Base-by-base conservation (phyloP, 2,329 filamentous ascomycete genomes). In the Aureobasidium sp. region DNA sequence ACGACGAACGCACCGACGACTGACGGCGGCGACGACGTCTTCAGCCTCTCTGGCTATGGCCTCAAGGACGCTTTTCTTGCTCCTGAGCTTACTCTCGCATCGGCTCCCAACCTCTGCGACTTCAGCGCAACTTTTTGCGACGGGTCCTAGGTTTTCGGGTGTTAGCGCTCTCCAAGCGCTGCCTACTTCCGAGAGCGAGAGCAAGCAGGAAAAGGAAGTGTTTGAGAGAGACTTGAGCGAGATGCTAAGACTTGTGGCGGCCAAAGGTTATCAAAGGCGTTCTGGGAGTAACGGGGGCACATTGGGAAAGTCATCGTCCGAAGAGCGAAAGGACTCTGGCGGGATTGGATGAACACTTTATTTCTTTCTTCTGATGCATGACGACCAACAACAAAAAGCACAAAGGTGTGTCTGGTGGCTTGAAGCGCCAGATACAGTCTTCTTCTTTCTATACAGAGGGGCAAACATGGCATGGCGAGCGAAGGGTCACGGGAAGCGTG, bases 71-170 rank as follows among this genome's bases (percentile, higher is more conserved):
- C 58, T 51, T 60, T 54, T 42, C 58, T 60, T 50, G 27, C 58
- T 60, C 47, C 47, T 60, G 58, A 54, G 19, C 58, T 60, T 37
- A 49, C 58, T 60, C 58, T 60, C 58, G 47, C 49, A 57, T 58
- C 55, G 43, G 57, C 63, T 51, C 50, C 63, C 61, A 53, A 59
- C 43, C 38, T 64, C 47, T 47, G 50, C 33, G 61, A 64, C 63
- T 64, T 61, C 60, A 60, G 63, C 63, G 63, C 63, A 60, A 45
- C 46, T 61, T 51, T 55, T 61, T 63, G 63, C 63, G 63, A 64
- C 61, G 63, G 63, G 63, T 64, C 63, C 47, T 53, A 40, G 35
- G 46, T 43, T 49, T 23, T 21, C 23, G 58, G 63, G 54, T 61
- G 50, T 57, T 61, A 64, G 63, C 63, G 63, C 63, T 63, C 47